Evolutionary conservation across 352 stramenopile species (phyloP).

Genomic region (Plasmopara muralis): DNA sequence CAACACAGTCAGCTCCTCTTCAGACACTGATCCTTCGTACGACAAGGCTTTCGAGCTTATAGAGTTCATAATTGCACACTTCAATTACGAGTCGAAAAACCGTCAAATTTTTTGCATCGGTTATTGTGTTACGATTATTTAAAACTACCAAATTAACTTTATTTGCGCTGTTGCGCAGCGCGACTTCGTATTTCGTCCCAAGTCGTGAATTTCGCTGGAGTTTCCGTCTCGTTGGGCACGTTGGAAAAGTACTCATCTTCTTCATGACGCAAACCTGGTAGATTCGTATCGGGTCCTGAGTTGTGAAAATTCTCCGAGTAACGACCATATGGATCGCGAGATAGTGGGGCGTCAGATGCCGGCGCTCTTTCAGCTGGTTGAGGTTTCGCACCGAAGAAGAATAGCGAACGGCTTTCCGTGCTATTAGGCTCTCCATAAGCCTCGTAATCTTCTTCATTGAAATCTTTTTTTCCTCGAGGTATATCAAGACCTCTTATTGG

Average conservation of each 20-base stretch:
- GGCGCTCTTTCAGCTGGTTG: constrained; percentile 4
- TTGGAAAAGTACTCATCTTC: constrained; percentile 53
- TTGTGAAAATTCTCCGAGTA: constrained; percentile 12
- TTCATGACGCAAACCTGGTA: constrained; percentile 24
- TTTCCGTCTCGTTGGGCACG: constrained; percentile 16
- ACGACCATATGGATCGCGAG: constrained; percentile 36
- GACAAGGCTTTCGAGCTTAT: constrained; percentile 35
- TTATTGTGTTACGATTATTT: background rate
- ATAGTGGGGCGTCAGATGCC: constrained; percentile 19
- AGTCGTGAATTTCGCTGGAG: constrained; percentile 38
- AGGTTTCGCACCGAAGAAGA: constrained; percentile 45
- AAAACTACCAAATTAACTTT: constrained; percentile 5
- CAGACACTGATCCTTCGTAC: constrained; percentile 45
- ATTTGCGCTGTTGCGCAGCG: constrained; percentile 44
- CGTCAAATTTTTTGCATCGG: too few relatives aligned
- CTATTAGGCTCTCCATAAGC: constrained; percentile 19
- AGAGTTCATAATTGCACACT: constrained; percentile 6
- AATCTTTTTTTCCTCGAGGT: constrained; percentile 12
- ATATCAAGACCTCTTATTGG: constrained; percentile 26
- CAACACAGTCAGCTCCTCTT: constrained; percentile 62
- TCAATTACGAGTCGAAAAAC: background rate
- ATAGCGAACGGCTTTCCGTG: constrained; percentile 25
- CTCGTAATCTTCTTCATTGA: constrained; percentile 11
- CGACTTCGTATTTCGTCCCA: constrained; percentile 76
- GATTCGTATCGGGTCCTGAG: constrained; percentile 11